phyloP scores from a whole-genome alignment of 768 basidiomycete species.

The Lactarius sp. region DNA sequence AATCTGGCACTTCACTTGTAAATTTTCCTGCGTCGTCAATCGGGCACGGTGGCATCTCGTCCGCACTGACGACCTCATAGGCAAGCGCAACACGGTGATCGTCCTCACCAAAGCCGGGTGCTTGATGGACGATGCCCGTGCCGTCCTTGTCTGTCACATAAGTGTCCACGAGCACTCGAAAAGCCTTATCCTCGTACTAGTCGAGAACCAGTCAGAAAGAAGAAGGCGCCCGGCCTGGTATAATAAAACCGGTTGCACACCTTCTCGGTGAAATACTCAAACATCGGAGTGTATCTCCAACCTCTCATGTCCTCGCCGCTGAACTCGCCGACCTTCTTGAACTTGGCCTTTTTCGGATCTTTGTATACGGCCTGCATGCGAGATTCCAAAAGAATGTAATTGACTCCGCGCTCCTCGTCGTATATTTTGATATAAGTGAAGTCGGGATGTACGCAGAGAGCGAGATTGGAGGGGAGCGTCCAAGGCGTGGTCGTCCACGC shows the following conservation, averaged over 20 bases:
- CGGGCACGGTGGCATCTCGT: conserved; percentile 96
- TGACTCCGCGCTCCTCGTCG: conserved; percentile 78
- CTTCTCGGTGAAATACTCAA: conserved; percentile 95
- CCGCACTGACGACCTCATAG: conserved; percentile 73
- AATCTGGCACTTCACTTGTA: conserved; percentile 86
- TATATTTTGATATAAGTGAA: conserved; percentile 96
- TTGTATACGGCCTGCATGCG: conserved; percentile 89
- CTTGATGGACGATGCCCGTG: conserved; percentile 98
- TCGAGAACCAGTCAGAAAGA: neutral
- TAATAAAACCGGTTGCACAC: conserved; percentile 38
- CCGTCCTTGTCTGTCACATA: conserved; percentile 93
- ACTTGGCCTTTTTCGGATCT: conserved; percentile 95
- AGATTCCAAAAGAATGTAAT: conserved; percentile 88
- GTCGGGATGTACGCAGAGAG: conserved; percentile 93
- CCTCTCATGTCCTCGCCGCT: conserved; percentile 92
- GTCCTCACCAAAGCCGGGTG: conserved; percentile 97
- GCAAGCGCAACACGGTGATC: conserved; percentile 91
- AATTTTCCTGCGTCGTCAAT: conserved; percentile 87
- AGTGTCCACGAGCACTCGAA: conserved; percentile 81
- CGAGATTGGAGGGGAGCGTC: conserved; percentile 95
- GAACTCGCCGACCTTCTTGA: conserved; percentile 84
- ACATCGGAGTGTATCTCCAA: conserved; percentile 92
- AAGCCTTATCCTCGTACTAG: conserved; percentile 88
- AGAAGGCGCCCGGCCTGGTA: neutral
- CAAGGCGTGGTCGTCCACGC: conserved; percentile 99